A percentile compares a stretch with the other conserved stretches of the same genome.
These are phyloP conservation scores for Dryas alaskensis DNA, from an alignment of 306 rosid genomes.

Conservation along the genomic window DNA sequence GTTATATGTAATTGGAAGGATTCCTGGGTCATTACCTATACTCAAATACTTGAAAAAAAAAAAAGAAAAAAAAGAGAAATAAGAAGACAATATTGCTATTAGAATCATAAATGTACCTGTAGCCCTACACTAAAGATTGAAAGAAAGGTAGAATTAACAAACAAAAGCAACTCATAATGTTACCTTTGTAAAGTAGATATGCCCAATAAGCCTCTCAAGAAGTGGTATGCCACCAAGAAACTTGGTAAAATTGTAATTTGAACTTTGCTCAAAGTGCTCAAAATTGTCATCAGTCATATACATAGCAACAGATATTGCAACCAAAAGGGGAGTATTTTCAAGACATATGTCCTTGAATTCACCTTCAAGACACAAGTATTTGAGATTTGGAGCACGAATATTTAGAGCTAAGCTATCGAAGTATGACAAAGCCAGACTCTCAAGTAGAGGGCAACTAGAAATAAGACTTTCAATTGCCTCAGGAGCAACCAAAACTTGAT, in stretches of 20 bases:
- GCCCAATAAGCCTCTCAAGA: constrained; percentile 79
- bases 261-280: constrained; percentile 57
- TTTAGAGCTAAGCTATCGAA: constrained; percentile 63
- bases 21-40: constrained; percentile 57
- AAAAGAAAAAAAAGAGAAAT: constrained; percentile 13
- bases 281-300: constrained; percentile 68
- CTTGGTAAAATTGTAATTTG: constrained; percentile 67
- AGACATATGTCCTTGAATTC: constrained; percentile 79
- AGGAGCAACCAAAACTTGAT: constrained; percentile 61
- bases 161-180: constrained; percentile 9
- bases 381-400: constrained; percentile 75
- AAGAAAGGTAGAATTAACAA: constrained; percentile 4
- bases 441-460: constrained; percentile 66
- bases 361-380: constrained; percentile 74
- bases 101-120: constrained; percentile 11
- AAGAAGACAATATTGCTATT: constrained; percentile 1
- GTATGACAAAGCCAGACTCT: constrained; percentile 65
- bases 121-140: constrained; percentile 8
- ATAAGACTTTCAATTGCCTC: constrained; percentile 77
- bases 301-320: constrained; percentile 57
- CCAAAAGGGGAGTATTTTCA: constrained; percentile 65
- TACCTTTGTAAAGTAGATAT: constrained; percentile 90
- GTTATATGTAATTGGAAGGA: constrained; percentile 46
- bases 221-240: constrained; percentile 82
- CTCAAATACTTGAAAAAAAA: constrained; percentile 69